A percentile compares a stretch with the other conserved stretches of the same genome.
Conservation (phyloP, 1,284 basidiomycete species). For the Ganoderma lingzhi region DNA sequence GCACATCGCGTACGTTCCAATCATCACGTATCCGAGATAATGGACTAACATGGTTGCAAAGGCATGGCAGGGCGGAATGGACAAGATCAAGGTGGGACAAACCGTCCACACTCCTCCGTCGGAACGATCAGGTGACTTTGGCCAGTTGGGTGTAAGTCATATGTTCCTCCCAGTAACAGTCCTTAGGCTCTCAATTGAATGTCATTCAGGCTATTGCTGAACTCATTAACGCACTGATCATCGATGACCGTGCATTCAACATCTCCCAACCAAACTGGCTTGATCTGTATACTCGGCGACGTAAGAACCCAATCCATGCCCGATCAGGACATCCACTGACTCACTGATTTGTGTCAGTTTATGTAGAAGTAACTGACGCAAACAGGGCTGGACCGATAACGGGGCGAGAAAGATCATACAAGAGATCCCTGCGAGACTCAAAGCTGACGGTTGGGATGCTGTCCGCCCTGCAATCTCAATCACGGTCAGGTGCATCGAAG, state of each 20-base stretch:
- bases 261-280: conserved; percentile 36
- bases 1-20: conserved; percentile 20
- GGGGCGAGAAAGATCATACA: conserved; percentile 43
- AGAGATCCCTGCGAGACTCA: conserved; percentile 44
- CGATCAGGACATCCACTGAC: neutral
- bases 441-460: conserved; percentile 46
- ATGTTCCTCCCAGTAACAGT: neutral
- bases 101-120: neutral
- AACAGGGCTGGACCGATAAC: conserved; percentile 44
- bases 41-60: neutral
- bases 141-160: conserved; percentile 9
- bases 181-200: neutral
- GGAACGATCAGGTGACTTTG: conserved; percentile 3
- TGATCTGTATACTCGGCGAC: conserved; percentile 45
- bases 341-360: conserved; percentile 32
- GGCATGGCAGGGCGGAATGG: conserved; percentile 8
- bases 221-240: conserved; percentile 44
- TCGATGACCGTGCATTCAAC: conserved; percentile 45
- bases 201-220: conserved; percentile 35
- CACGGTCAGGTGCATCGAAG: conserved; percentile 47
- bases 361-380: conserved; percentile 37
- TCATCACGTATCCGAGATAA: neutral
- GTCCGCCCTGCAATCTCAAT: conserved; percentile 47
- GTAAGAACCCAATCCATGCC: conserved; percentile 28
- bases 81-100: conserved; percentile 8